Percentiles rank a stretch among this genome's conserved stretches.
These are phyloP conservation scores for Spathaspora arborariae DNA, from an alignment of 805 yeast genomes.

Conservation along the genomic window DNA sequence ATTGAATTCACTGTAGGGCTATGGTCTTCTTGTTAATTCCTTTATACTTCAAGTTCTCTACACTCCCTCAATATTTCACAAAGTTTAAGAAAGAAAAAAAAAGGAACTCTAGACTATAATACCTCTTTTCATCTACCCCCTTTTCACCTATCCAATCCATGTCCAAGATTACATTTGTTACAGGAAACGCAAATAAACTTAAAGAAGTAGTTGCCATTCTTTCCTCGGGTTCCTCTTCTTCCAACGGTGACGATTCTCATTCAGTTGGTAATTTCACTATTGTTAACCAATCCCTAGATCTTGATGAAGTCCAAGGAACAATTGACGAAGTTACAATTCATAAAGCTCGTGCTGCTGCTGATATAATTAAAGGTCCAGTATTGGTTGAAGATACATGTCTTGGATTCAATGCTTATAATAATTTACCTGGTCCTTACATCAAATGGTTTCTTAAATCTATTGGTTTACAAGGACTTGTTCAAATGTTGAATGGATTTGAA, in stretches of 20 bases:
- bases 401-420: conserved; percentile 72
- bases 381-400: conserved; percentile 94
- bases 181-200: conserved; percentile 87
- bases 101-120: neutral
- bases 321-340: conserved; percentile 75
- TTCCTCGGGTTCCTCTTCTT: conserved; percentile 16
- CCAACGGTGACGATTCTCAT: conserved; percentile 15
- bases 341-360: conserved; percentile 75
- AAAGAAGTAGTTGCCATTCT: conserved; percentile 80
- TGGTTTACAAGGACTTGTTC: conserved; percentile 74
- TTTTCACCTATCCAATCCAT: too few relatives aligned
- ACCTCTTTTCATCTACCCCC: neutral
- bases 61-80: neutral
- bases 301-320: conserved; percentile 89
- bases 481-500: conserved; percentile 75
- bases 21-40: neutral
- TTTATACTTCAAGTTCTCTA: neutral
- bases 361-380: conserved; percentile 67
- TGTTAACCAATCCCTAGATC: conserved; percentile 65
- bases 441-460: conserved; percentile 84
- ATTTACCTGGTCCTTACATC: conserved; percentile 89
- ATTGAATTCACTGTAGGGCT: too few relatives aligned
- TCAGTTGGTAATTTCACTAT: conserved; percentile 49
- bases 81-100: neutral
- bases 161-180: conserved; percentile 59